Evolutionary conservation across 306 rosid species (phyloP), one percentile per base, ranked within the genome.

Genomic region (Quercus engelmannii): DNA sequence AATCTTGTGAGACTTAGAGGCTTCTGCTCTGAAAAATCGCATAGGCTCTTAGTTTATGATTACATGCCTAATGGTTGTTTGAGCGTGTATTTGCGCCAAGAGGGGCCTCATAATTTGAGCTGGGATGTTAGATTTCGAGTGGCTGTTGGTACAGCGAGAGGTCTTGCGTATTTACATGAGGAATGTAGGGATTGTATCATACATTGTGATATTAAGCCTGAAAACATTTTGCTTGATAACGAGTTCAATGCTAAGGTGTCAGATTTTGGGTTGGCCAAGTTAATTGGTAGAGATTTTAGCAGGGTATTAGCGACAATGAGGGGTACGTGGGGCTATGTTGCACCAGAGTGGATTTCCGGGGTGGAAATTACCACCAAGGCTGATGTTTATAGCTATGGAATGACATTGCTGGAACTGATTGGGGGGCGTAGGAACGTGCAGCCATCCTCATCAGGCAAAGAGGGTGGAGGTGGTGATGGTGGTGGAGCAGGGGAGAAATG

Each of bases 331-430:
- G 98, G 98, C 51, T 93, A 93, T 65, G 91, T 93, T 9, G 98
- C 98, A 2, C 98, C 98, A 0, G 98, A 93, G 79, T 93, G 98
- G 95, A 87, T 92, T 70, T 92, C 98, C 2, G 98, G 98, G 11
- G 91, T 85, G 69, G 89, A 90, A 17, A 91, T 93, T 62, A 93
- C 98, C 21, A 82, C 97, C 5, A 93, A 91, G 74, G 97, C 94
- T 0, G 98, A 93, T 70, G 98, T 93, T 31, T 93, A 93, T 83
- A 91, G 94, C 90, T 93, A 86, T 1, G 97, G 98, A 43, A 93
- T 91, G 98, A 93, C 97, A 1, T 20, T 93, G 84, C 58, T 93
- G 54, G 98, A 93, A 73, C 86, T 93, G 46, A 67, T 93, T 2
- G 87, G 92, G 1, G 98, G 98, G 17, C 87, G 94, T 4, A 85